These are phyloP conservation scores for Trichoderma gracile DNA, from an alignment of 2,329 filamentous ascomycete species.

Conservation along the genomic window DNA sequence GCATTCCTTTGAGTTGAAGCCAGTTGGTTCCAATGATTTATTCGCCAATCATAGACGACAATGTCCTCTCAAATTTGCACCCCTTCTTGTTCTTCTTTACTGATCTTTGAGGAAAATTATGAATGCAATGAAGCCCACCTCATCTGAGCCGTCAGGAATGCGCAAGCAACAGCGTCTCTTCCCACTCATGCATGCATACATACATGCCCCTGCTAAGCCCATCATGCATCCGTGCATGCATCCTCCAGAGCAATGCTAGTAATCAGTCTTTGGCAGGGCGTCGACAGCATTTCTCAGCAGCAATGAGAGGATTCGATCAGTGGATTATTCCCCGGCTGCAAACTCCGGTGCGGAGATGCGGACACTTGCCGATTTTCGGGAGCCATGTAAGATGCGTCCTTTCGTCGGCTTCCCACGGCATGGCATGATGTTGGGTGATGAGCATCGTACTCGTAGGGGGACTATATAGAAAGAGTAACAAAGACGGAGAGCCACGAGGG, in stretches of 20 bases:
- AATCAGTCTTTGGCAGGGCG: no score
- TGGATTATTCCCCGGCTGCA: neutral
- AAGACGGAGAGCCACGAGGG: neutral
- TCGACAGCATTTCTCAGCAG: no score
- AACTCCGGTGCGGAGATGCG: constrained; percentile 16
- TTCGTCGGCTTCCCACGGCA: constrained; percentile 3
- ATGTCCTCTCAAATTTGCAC: no score
- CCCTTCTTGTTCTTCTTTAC: neutral
- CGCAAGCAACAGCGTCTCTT: no score
- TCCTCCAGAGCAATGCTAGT: no score
- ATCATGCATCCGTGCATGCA: neutral
- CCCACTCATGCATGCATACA: neutral
- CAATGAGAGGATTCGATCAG: no score
- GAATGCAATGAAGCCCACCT: no score
- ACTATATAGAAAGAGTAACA: neutral
- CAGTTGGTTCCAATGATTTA: neutral
- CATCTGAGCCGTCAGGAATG: no score
- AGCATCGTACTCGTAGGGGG: neutral
- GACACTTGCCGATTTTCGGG: neutral
- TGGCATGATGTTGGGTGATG: neutral
- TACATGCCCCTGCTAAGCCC: no score
- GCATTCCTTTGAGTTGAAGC: constrained; percentile 4
- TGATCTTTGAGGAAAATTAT: neutral
- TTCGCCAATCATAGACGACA: neutral
- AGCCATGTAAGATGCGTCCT: neutral